phyloP scores from a whole-genome alignment of 495 filamentous ascomycete genomes.

The Annulohypoxylon stygium region DNA sequence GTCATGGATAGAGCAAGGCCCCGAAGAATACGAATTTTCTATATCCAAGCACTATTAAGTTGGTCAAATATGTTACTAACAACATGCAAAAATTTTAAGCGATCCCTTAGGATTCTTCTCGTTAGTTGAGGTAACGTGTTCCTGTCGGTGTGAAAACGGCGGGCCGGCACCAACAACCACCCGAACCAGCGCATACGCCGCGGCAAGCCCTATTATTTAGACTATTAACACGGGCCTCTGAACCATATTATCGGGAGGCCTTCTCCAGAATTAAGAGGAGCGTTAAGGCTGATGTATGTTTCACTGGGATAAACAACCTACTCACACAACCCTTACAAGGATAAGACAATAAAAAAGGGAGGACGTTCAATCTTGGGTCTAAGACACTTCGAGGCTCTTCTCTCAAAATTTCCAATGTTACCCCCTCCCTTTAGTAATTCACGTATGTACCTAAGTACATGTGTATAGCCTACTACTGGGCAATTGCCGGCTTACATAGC shows the following conservation, averaged over 20 bases:
- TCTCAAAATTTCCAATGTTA: neutral
- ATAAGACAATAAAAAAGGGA: neutral
- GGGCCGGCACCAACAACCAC: neutral
- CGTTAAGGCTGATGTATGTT: slow-evolving; percentile 28
- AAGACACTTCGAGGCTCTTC: neutral
- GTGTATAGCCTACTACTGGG: neutral
- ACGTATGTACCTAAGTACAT: neutral
- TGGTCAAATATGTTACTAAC: neutral
- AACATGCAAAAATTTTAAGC: neutral
- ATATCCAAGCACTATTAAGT: neutral
- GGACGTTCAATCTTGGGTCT: neutral
- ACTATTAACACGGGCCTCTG: neutral
- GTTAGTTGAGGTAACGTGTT: neutral
- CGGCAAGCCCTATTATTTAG: neutral
- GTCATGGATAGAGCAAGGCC: neutral
- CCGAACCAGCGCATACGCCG: neutral
- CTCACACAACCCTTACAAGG: neutral
- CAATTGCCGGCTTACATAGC: slow-evolving; percentile 10
- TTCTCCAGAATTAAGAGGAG: slow-evolving; percentile 2
- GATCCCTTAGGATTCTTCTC: neutral
- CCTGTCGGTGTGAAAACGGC: neutral
- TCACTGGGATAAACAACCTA: slow-evolving; percentile 1
- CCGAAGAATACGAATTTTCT: neutral
- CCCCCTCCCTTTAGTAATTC: slow-evolving; percentile 5
- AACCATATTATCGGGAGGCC: slow-evolving; percentile 13